phyloP scores from a whole-genome alignment of 257 asterid genomes.

The Primulina tabacum region DNA sequence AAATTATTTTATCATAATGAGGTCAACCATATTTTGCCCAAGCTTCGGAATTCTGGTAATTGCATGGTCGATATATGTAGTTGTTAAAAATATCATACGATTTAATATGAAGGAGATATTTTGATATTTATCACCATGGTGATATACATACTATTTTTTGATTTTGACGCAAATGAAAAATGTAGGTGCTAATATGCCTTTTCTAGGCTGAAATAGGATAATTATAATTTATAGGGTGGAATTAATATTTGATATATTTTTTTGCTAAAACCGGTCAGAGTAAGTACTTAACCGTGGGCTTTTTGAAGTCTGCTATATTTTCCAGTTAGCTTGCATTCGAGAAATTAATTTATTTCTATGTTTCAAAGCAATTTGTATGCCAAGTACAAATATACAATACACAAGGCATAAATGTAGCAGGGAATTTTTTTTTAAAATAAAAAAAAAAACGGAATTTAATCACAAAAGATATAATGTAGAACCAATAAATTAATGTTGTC shows the following conservation, averaged over 20 bases:
- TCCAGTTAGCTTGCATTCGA: background rate
- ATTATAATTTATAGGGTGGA: background rate
- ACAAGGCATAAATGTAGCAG: background rate
- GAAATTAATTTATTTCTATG: background rate
- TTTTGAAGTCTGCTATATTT: background rate
- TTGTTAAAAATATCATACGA: too few relatives aligned
- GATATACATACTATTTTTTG: background rate
- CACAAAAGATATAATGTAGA: slow-evolving; percentile 6
- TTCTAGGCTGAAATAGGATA: background rate
- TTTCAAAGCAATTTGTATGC: background rate
- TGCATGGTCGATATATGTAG: too few relatives aligned
- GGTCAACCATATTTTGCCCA: too few relatives aligned
- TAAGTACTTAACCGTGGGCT: background rate
- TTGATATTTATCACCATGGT: background rate
- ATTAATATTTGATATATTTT: too few relatives aligned
- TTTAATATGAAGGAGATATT: too few relatives aligned
- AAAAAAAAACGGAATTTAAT: background rate
- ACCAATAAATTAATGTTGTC: slow-evolving; percentile 1
- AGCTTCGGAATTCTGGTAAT: too few relatives aligned
- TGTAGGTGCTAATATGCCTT: background rate
- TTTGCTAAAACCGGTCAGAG: background rate
- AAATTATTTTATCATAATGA: too few relatives aligned
- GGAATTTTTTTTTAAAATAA: too few relatives aligned
- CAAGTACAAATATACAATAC: too few relatives aligned
- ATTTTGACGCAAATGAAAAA: too few relatives aligned